Conservation (phyloP, 805 yeast genomes). For the Starmerella tilneyi region DNA sequence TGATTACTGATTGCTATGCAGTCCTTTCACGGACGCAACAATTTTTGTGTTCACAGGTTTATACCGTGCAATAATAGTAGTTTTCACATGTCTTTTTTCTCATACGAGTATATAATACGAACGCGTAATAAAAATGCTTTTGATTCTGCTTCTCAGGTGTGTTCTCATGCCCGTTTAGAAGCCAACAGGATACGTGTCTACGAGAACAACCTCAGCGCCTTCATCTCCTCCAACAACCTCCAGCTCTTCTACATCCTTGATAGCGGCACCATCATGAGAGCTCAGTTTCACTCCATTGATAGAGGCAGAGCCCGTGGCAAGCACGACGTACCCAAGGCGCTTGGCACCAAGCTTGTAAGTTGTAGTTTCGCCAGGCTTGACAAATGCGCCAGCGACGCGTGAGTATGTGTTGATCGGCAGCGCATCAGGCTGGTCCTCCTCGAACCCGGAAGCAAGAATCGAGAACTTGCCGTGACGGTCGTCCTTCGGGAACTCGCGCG, state of each 20-base stretch:
- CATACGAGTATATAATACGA: too few species aligned
- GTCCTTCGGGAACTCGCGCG: conserved; percentile 13
- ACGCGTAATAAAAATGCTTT: too few species aligned
- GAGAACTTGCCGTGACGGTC: conserved; percentile 12
- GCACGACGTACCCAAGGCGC: conserved; percentile 20
- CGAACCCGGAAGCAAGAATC: conserved; percentile 17
- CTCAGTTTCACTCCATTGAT: conserved; percentile 19
- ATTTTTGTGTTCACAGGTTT: too few species aligned
- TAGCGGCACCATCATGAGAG: conserved; percentile 21
- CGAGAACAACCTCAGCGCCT: conserved; percentile 16
- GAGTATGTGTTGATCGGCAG: conserved; percentile 18
- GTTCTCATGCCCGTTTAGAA: background rate
- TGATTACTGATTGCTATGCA: too few species aligned
- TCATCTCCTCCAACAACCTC: conserved; percentile 10
- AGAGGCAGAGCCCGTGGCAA: conserved; percentile 12
- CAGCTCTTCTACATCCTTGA: conserved; percentile 13
- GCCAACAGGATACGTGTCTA: conserved; percentile 16
- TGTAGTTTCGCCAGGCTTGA: conserved; percentile 11
- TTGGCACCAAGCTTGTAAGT: conserved; percentile 14
- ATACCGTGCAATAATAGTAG: too few species aligned
- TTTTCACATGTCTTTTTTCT: too few species aligned
- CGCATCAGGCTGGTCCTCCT: conserved; percentile 17
- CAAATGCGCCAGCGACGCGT: conserved; percentile 17
- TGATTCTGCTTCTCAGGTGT: too few species aligned
- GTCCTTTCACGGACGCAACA: too few species aligned